phyloP scores from a whole-genome alignment of 78 protist genomes.

The Polysphondylium violaceum region DNA sequence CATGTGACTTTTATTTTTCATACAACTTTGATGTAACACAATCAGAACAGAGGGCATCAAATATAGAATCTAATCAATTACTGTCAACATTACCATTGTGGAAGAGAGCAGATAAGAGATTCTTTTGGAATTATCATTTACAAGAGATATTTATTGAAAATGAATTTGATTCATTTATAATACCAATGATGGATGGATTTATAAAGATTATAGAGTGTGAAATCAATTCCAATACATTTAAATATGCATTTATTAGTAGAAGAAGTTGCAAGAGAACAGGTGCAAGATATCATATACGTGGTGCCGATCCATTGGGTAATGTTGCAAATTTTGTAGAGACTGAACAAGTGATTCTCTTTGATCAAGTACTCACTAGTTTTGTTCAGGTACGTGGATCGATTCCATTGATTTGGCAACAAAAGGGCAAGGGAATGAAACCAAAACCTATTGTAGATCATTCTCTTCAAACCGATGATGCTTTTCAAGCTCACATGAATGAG shows the following conservation, averaged over 20 bases:
- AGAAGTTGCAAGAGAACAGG: conserved; percentile 84
- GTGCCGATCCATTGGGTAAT: conserved; percentile 82
- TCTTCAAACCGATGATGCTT: conserved; percentile 56
- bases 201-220: conserved; percentile 65
- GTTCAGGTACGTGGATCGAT: conserved; percentile 79
- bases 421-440: conserved; percentile 75
- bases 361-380: conserved; percentile 60
- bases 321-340: conserved; percentile 87
- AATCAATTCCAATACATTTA: conserved; percentile 55
- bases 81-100: conserved; percentile 13
- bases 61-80: conserved; percentile 4
- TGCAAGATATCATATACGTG: conserved; percentile 74
- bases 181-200: conserved; percentile 84
- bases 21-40: conserved; percentile 75
- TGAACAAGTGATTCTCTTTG: conserved; percentile 70
- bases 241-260: conserved; percentile 60
- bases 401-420: conserved; percentile 80
- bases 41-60: conserved; percentile 49
- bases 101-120: conserved; percentile 59
- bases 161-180: conserved; percentile 43
- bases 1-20: conserved; percentile 77
- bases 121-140: conserved; percentile 68
- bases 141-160: conserved; percentile 45
- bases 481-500: conserved; percentile 69
- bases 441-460: conserved; percentile 45